Evolutionary conservation across 768 basidiomycete genomes (phyloP), one percentile per base, ranked within the genome.

Genomic region (Naganishia vaughanmartiniae): DNA sequence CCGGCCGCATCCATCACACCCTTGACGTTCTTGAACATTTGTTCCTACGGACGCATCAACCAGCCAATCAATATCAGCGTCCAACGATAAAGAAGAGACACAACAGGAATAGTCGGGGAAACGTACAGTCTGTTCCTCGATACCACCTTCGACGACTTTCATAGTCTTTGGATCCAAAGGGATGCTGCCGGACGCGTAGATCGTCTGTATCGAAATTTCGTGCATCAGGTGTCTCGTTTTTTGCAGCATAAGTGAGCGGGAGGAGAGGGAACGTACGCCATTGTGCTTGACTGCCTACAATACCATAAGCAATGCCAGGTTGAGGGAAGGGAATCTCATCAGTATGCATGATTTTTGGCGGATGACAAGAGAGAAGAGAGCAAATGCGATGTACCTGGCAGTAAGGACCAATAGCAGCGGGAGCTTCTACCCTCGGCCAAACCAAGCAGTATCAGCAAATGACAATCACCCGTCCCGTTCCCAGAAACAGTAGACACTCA

Each of bases 131-230:
- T 98, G 91, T 58, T 84, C 88, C 75, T 89, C 89, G 55, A 94
- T 85, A 36, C 80, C 82, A 17, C 90, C 90, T 28, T 88, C 89
- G 68, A 91, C 89, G 75, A 94, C 83, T 76, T 88, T 83, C 82
- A 87, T 88, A 15, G 87, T 87, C 34, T 82, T 77, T 14, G 93
- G 90, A 77, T 90, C 87, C 68, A 96, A 84, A 1, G 92, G 89
- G 76, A 98, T 89, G 79, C 89, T 90, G 56, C 95, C 95, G 1
- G 92, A 94, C 54, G 88, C 85, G 83, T 95, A 99, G 74, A 97
- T 86, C 70, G 93, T 70, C 79, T 80, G 54, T 30, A 36, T 36
- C 34, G 34, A 36, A 12, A 5, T 36, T 5, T 36, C 12, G 6
- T 5, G 4, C 34, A 36, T 36, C 34, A 36, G 34, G 6, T 4